Conservation (phyloP, 2,329 filamentous ascomycete genomes). For the Clathrospora elynae region DNA sequence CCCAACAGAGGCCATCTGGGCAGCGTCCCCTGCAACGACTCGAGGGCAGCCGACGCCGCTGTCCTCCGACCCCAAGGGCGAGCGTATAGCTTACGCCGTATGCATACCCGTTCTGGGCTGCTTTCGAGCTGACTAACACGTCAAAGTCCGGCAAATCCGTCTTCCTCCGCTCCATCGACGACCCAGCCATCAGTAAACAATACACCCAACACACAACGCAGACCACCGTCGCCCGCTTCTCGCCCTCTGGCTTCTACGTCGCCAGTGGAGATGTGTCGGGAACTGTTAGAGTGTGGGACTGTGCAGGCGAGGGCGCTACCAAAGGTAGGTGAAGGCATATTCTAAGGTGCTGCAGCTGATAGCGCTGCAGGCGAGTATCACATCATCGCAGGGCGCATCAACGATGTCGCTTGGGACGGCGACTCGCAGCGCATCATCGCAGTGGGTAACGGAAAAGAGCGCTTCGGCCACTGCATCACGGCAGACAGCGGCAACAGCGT, state of each 20-base stretch:
- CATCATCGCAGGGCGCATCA: conserved; percentile 93
- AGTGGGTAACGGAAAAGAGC: conserved; percentile 91
- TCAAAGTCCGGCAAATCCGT: conserved; percentile 89
- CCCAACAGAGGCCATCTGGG: conserved; percentile 71
- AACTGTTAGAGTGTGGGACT: conserved; percentile 89
- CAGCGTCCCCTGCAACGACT: conserved; percentile 79
- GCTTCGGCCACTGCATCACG: conserved; percentile 91
- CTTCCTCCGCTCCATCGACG: conserved; percentile 92
- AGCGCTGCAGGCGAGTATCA: conserved; percentile 74
- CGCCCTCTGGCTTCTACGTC: conserved; percentile 92
- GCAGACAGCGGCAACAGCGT: conserved; percentile 91
- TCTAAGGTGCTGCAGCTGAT: conserved; percentile 33
- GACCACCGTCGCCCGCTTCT: conserved; percentile 91
- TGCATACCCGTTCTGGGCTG: conserved; percentile 35
- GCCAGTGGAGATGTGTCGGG: conserved; percentile 89
- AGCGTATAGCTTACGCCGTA: conserved; percentile 91
- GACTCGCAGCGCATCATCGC: conserved; percentile 96
- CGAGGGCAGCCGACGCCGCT: conserved; percentile 89
- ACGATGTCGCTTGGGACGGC: conserved; percentile 96
- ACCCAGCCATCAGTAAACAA: conserved; percentile 81
- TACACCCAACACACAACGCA: conserved; percentile 89
- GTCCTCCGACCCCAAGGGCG: conserved; percentile 84
- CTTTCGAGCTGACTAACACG: conserved; percentile 10
- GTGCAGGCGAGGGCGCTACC: conserved; percentile 80
- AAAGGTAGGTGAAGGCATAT: conserved; percentile 59